Evolutionary conservation across 2,329 filamentous ascomycete genomes (phyloP), one percentile per base, ranked within the genome.

Genomic region (Colletotrichum sp.): DNA sequence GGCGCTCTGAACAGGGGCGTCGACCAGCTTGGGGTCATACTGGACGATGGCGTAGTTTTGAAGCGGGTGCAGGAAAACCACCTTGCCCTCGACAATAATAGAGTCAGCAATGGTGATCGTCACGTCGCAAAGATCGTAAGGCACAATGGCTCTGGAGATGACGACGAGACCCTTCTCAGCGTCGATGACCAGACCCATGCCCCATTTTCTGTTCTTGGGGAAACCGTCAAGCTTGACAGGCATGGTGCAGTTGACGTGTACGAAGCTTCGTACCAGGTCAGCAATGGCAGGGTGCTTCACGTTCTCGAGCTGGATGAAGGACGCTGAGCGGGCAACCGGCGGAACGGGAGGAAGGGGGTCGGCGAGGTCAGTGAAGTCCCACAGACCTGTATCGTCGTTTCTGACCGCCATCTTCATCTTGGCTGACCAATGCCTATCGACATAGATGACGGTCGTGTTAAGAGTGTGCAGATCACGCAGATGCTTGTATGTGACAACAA

Each of bases 191-290:
- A 99, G 88, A 52, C 97, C 97, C 89, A 98, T 98, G 1, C 97
- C 97, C 87, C 96, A 97, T 86, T 98, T 97, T 65, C 96, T 91
- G 79, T 97, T 95, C 84, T 97, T 95, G 8, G 97, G 98, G 83
- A 98, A 99, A n/a, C 97, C 97, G 83, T 99, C 97, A 12, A 99
- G 90, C 88, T 99, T 99, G 77, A 99, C 88, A 0, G 97, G 97
- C 93, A 99, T 96, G 29, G 93, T 95, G 80, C 96, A 98, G 78
- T 95, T 94, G 71, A 99, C 94, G 52, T 97, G 94, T 30, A 99
- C 96, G 83, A 99, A 99, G 82, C 96, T 98, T 79, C 95, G 93
- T 52, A 99, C 95, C 77, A 99, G 92, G 79, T 98, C 95, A 4
- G 96, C 96, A n/a, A 97, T 96, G 22, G 95, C 95, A 29, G 95